A percentile compares a stretch with the other conserved stretches of the same genome.
Evolutionary conservation across 2,329 filamentous ascomycete genomes (phyloP).

Genomic region (Fusarium sp.): DNA sequence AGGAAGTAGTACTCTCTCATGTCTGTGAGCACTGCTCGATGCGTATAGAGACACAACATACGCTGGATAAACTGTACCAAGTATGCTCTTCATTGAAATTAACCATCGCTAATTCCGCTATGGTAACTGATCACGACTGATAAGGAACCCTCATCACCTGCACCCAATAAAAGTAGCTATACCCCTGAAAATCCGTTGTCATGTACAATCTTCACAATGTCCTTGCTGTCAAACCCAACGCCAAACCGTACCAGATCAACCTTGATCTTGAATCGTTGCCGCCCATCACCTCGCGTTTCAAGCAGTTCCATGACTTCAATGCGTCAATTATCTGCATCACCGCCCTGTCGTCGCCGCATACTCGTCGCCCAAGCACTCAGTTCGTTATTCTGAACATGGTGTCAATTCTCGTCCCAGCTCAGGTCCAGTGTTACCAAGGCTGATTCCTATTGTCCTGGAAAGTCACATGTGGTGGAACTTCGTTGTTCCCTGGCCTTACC

Average conservation of each 20-base stretch:
- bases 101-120: conserved; percentile 41
- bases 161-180: conserved; percentile 20
- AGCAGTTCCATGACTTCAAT: conserved; percentile 10
- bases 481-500: conserved; percentile 8
- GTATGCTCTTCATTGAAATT: conserved; percentile 28
- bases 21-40: too few relatives aligned
- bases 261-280: conserved; percentile 18
- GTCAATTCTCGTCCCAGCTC: background rate
- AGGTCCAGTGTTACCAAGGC: conserved; percentile 23
- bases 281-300: background rate
- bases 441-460: conserved; percentile 22
- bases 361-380: background rate
- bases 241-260: conserved; percentile 23
- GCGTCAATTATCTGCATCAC: background rate
- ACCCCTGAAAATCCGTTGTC: conserved; percentile 13
- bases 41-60: background rate
- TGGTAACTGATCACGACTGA: conserved; percentile 29
- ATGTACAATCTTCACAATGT: conserved; percentile 36
- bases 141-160: conserved; percentile 12
- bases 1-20: too few relatives aligned
- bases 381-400: background rate
- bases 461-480: conserved; percentile 13
- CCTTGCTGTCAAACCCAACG: conserved; percentile 32
- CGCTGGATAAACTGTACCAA: background rate
- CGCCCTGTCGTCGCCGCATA: background rate